Percentiles rank a stretch among this genome's conserved stretches.
Evolutionary conservation across 2,329 filamentous ascomycete species (phyloP).

Genomic region (Didymella arachidicola): DNA sequence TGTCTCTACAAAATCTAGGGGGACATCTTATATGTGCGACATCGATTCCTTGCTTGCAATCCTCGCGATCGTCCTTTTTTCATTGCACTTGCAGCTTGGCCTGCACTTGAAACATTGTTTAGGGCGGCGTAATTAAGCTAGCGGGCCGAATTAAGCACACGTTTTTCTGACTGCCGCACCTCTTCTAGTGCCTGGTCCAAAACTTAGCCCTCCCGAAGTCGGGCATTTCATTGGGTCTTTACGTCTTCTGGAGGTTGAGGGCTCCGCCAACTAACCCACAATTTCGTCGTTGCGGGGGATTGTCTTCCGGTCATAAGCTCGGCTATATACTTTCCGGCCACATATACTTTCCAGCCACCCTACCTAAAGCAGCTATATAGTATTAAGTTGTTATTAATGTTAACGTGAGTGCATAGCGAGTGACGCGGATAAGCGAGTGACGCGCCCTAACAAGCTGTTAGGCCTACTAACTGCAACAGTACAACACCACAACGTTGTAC

Average conservation of each 20-base stretch:
- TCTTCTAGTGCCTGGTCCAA: slow-evolving; percentile 10
- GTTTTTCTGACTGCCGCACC: slow-evolving; percentile 10
- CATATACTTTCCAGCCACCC: too few species aligned
- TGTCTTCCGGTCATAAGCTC: not conserved
- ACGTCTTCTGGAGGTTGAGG: slow-evolving; percentile 13
- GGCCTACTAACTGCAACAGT: too few species aligned
- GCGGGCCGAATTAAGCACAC: slow-evolving; percentile 12
- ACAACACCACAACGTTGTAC: too few species aligned
- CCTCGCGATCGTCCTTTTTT: slow-evolving; percentile 8
- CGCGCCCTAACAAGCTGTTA: too few species aligned
- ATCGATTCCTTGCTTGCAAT: slow-evolving; percentile 11
- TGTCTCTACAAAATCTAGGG: not conserved
- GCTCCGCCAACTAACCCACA: slow-evolving; percentile 4
- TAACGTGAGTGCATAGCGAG: too few species aligned
- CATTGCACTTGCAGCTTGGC: slow-evolving; percentile 12
- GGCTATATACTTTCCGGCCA: too few species aligned
- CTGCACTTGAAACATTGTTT: slow-evolving; percentile 20
- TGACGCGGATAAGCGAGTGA: too few species aligned
- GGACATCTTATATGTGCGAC: slow-evolving; percentile 5
- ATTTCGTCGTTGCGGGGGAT: slow-evolving; percentile 5
- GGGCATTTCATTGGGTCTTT: slow-evolving; percentile 8
- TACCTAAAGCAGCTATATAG: too few species aligned
- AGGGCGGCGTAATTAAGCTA: slow-evolving; percentile 13
- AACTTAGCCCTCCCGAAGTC: slow-evolving; percentile 1
- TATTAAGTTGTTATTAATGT: too few species aligned